Evolutionary conservation across 2,329 filamentous ascomycete genomes (phyloP), one percentile per base, ranked within the genome.

Genomic region (Aspergillus transmontanensis): DNA sequence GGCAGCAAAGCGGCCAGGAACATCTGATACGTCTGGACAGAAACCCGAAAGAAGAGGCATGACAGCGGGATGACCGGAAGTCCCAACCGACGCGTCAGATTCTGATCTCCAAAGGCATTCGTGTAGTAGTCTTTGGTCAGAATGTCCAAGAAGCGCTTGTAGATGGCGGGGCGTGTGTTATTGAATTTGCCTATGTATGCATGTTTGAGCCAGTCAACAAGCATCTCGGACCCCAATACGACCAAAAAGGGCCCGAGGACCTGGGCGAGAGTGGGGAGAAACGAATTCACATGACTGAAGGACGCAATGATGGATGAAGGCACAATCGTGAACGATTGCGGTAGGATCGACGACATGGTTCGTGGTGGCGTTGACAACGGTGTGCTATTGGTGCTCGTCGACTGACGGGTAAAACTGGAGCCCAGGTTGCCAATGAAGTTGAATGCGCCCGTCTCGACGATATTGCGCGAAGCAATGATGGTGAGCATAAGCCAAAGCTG

Each of bases 181-280:
- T 99, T 99, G 82, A 99, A 99, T 75, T 99, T 99, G 75, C 90
- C 94, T 75, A 99, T 96, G 75, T 98, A 99, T 26, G 93, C 93
- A 75, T 99, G 96, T 78, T 99, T 99, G 76, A 97, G 87, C 87
- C 92, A 94, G 78, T 99, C 95, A 2, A 99, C 95, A 10, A 97
- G 81, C 89, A 97, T 97, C 79, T 99, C 95, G 66, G 93, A 97
- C 1, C 94, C 94, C 7, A 99, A 86, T 0, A 99, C 96, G 9
- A 99, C 89, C 14, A 99, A 81, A 70, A 99, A 99, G 0, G 95
- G 96, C 0, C 93, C 94, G 4, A 99, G 82, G 0, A 99, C 91
- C 75, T 97, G 94, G 11, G 92, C 93, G 0, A 82, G 59, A 1
- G 75, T 78, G 7, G 80, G 78, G 1, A 81, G 73, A 60, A 81